A percentile compares a stretch with the other conserved stretches of the same genome.
Conservation (phyloP, 306 rosid species). For the Corylus avellana region DNA sequence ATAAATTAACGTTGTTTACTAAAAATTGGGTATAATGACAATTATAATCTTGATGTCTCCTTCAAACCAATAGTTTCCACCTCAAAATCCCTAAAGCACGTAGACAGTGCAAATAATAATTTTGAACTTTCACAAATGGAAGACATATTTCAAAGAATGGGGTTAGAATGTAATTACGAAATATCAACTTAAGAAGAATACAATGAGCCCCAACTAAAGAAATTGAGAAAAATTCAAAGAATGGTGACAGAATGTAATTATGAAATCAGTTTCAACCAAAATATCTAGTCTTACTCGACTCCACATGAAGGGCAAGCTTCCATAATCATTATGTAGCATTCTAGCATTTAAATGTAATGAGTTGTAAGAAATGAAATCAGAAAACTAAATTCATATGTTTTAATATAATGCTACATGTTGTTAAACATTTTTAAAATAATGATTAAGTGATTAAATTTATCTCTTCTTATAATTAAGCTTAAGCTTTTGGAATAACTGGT, state of each 20-base stretch:
- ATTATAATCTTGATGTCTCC: conserved; percentile 62
- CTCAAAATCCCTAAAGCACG: conserved; percentile 95
- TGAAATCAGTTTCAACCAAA: background rate
- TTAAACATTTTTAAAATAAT: no score
- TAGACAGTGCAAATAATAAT: conserved; percentile 28
- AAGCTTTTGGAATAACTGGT: no score
- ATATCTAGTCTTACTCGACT: conserved; percentile 63
- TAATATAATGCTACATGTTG: background rate
- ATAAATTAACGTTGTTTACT: no score
- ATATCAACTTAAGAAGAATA: conserved; percentile 3
- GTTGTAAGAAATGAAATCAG: conserved; percentile 12
- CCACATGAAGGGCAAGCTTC: conserved; percentile 94
- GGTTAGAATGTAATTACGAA: background rate
- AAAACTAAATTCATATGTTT: background rate
- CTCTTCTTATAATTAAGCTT: no score
- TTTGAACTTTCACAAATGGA: background rate
- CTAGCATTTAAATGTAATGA: conserved; percentile 48
- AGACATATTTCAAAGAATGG: no score
- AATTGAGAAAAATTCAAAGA: conserved; percentile 18
- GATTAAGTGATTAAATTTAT: no score
- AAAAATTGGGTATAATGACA: no score
- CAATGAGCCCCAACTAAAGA: background rate
- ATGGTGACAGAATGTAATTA: background rate
- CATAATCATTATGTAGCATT: conserved; percentile 71
- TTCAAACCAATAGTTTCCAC: conserved; percentile 92